Evolutionary conservation across 108 stramenopile species (phyloP).

Genomic region (Nannochloropsis gaditana): DNA sequence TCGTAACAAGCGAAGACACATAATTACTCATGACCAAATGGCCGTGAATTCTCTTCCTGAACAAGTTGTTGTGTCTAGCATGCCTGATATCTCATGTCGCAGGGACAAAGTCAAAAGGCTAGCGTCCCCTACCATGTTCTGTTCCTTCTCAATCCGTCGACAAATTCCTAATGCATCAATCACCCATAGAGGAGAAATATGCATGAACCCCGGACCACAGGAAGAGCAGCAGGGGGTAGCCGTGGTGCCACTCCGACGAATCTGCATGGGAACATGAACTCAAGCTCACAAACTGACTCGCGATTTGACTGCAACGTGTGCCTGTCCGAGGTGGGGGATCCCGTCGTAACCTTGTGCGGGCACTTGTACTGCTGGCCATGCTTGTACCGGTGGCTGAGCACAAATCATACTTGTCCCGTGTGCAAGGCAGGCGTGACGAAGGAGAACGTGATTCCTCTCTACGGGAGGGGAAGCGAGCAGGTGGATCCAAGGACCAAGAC

Average conservation of each 20-base stretch:
- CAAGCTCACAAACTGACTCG: constrained; percentile 15
- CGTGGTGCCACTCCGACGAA: neutral
- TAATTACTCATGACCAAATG: too few relatives aligned
- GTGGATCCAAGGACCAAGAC: constrained; percentile 30
- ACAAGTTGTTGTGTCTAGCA: too few relatives aligned
- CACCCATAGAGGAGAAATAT: too few relatives aligned
- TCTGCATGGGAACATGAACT: neutral
- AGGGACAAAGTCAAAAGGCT: too few relatives aligned
- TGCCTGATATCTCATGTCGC: too few relatives aligned
- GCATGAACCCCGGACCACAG: neutral
- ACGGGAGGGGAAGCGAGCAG: constrained; percentile 37
- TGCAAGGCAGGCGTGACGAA: constrained; percentile 57
- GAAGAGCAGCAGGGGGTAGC: neutral
- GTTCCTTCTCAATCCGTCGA: too few relatives aligned
- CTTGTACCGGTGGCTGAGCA: constrained; percentile 61
- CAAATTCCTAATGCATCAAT: too few relatives aligned
- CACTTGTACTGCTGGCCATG: constrained; percentile 87
- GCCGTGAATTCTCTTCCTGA: too few relatives aligned
- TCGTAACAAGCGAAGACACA: too few relatives aligned
- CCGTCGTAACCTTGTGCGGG: constrained; percentile 77
- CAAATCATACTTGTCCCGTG: constrained; percentile 55
- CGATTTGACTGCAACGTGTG: constrained; percentile 74
- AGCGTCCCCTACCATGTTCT: too few relatives aligned
- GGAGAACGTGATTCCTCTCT: constrained; percentile 54
- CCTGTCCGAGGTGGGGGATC: constrained; percentile 67